Conservation (phyloP, 306 rosid species). For the Vigna unguiculata region DNA sequence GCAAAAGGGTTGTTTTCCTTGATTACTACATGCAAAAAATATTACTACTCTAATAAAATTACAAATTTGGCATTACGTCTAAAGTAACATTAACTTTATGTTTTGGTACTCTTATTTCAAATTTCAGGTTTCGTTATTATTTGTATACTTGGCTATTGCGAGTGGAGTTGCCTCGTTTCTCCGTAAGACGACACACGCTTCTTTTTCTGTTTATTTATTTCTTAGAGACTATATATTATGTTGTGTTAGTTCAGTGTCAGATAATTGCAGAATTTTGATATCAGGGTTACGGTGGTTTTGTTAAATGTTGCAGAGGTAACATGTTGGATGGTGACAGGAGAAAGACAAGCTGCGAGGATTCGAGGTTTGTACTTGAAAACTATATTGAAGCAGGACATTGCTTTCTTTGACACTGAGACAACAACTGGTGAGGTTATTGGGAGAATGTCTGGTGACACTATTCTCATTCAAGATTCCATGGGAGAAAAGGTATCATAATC, state of each 20-base stretch:
- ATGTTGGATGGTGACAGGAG: conserved; percentile 95
- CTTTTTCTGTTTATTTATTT: neutral
- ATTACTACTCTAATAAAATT: neutral
- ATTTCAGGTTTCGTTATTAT: conserved; percentile 64
- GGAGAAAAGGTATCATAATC: conserved; percentile 72
- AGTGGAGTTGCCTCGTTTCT: conserved; percentile 68
- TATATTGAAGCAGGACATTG: conserved; percentile 81
- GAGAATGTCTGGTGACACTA: conserved; percentile 94
- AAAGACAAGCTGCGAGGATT: conserved; percentile 83
- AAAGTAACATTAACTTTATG: neutral
- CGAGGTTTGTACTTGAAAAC: conserved; percentile 82
- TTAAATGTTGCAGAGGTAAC: conserved; percentile 69
- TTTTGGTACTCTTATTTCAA: neutral
- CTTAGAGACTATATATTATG: neutral
- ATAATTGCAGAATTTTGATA: neutral
- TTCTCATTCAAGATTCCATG: conserved; percentile 94
- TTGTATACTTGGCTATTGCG: conserved; percentile 73
- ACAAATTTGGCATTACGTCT: neutral
- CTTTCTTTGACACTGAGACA: conserved; percentile 84
- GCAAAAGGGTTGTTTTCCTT: too few relatives aligned
- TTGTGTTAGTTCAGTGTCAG: neutral
- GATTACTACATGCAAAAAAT: neutral
- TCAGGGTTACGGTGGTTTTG: conserved; percentile 3
- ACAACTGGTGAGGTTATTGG: conserved; percentile 84
- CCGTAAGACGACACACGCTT: conserved; percentile 61